Base-by-base conservation (phyloP, 345 rosid species). In the Psidium friedrichsthalianum region DNA sequence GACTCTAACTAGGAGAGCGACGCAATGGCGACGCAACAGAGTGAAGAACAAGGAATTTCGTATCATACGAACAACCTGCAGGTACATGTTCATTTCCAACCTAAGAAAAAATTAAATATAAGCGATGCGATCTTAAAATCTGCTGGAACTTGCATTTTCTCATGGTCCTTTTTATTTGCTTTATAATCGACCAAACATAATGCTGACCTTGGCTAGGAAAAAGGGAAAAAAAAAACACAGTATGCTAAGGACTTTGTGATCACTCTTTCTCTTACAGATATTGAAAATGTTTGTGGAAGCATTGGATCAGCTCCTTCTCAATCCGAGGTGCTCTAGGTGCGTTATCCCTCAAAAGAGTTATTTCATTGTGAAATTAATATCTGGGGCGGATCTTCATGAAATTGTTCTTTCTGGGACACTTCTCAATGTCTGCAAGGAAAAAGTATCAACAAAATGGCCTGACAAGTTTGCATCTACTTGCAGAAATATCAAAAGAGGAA, bases 241-340 rank as follows among this genome's bases (percentile, higher is more conserved):
- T 27, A 6, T 29, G 21, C 0, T 20, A 15, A 6, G 42, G 74
- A 29, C 11, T 3, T 15, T 3, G 74, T 15, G 42, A 2, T 29
- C 10, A 29, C 11, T 29, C 11, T 61, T 61, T 61, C 74, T 27
- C 11, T 4, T 2, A 6, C 21, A 15, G 1, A 2, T 27, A 14
- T 29, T 61, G 11, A 29, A 61, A 0, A 14, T 61, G 22, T 6
- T 6, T 0, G 1, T 6, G 0, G 0, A 61, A 14, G 42, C 2
- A 0, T 14, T 61, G 1, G 0, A 27, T 27, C 5, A 5, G 21
- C 0, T 5, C 0, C 11, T 61, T 61, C 40, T 0, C 21, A 29
- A 61, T 61, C 21, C 0, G 0, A 64, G 42, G 42, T 16, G 42
- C 11, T 15, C 1, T 11, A 8, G 22, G 76, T 64, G 76, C 1